Evolutionary conservation across 495 filamentous ascomycete genomes (phyloP).

Genomic region (Penicillium bovifimosum): DNA sequence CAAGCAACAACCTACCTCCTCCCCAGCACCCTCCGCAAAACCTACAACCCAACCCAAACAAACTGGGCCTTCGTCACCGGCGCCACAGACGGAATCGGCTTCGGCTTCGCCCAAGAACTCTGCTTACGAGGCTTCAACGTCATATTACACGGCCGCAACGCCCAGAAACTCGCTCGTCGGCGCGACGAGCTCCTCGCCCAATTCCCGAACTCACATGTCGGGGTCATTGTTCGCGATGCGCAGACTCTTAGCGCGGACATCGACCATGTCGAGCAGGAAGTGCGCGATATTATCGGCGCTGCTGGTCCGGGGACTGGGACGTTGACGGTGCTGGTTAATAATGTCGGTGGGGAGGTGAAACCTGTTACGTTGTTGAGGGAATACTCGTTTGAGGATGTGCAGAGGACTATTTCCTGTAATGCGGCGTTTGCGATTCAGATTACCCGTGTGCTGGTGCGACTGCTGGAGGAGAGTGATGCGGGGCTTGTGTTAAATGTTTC

Average conservation of each 20-base stretch:
- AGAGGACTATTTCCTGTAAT: slow-evolving; percentile 31
- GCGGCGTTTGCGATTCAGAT: slow-evolving; percentile 38
- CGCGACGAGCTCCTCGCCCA: slow-evolving; percentile 18
- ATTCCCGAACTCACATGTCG: slow-evolving; percentile 27
- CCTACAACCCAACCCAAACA: slow-evolving; percentile 14
- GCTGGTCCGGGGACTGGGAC: slow-evolving; percentile 1
- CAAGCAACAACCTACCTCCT: slow-evolving; percentile 19
- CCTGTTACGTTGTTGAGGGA: slow-evolving; percentile 19
- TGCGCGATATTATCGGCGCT: slow-evolving; percentile 11
- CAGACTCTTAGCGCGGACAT: slow-evolving; percentile 7
- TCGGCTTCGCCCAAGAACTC: slow-evolving; percentile 43
- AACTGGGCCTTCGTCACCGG: slow-evolving; percentile 59
- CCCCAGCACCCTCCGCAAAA: slow-evolving; percentile 8
- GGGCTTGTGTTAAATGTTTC: slow-evolving; percentile 42
- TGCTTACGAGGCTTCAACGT: slow-evolving; percentile 53
- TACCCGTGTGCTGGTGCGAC: slow-evolving; percentile 35
- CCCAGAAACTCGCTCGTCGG: slow-evolving; percentile 36
- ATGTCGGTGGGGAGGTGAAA: slow-evolving; percentile 36
- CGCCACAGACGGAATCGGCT: slow-evolving; percentile 56
- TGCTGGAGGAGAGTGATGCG: slow-evolving; percentile 23
- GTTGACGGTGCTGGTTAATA: slow-evolving; percentile 45
- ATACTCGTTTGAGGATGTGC: slow-evolving; percentile 16
- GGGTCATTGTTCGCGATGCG: slow-evolving; percentile 32
- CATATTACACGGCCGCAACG: slow-evolving; percentile 51
- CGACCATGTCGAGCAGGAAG: slow-evolving; percentile 19